These are phyloP conservation scores for Cercis canadensis DNA, from an alignment of 306 rosid genomes.

Conservation along the genomic window DNA sequence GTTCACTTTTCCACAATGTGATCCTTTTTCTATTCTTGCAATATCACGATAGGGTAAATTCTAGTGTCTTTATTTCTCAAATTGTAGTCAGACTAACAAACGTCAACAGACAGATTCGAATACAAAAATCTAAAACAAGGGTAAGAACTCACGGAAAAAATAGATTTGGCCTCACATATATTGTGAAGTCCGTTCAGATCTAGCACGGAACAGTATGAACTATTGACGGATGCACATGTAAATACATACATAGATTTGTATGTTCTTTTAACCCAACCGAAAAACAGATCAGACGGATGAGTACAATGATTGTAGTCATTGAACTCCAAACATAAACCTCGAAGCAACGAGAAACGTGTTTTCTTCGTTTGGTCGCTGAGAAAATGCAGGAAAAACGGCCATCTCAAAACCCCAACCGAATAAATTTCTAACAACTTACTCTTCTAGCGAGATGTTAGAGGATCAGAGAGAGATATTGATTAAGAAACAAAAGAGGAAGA, in stretches of 20 bases:
- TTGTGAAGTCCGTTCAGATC: slow-evolving; percentile 10
- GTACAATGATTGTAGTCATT: not conserved
- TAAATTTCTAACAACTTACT: not conserved
- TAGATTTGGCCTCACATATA: not conserved
- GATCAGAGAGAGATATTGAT: slow-evolving; percentile 13
- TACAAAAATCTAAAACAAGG: not conserved
- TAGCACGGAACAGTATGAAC: not conserved
- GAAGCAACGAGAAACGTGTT: slow-evolving; percentile 1
- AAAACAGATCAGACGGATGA: not conserved
- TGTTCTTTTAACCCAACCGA: not conserved
- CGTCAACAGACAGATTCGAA: not conserved
- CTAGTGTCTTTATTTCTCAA: slow-evolving; percentile 5
- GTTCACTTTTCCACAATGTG: not conserved
- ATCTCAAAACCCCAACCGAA: not conserved
- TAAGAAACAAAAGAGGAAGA: not conserved
- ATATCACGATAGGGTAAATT: not conserved
- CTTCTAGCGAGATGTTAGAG: slow-evolving; percentile 23
- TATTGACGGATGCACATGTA: no score
- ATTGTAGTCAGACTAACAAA: not conserved
- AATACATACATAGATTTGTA: not conserved
- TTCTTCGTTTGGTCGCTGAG: not conserved
- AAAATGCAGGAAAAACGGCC: slow-evolving; percentile 17
- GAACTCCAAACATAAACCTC: not conserved
- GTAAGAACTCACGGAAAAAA: not conserved
- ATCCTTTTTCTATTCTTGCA: not conserved